Conservation (phyloP, 23 red algal species). For the Chondrus crispus region DNA sequence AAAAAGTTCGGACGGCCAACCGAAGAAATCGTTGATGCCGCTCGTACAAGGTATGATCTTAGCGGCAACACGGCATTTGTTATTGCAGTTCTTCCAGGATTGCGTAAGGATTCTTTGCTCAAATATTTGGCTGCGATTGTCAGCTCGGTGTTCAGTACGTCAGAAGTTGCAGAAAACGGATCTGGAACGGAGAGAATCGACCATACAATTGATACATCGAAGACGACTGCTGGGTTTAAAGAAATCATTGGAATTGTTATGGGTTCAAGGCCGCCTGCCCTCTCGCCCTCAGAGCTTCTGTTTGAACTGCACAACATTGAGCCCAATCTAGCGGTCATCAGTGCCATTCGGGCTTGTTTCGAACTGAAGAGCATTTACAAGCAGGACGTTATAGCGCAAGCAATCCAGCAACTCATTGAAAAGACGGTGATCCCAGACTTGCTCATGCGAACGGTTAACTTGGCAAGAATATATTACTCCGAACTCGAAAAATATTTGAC, state of each 20-base stretch:
- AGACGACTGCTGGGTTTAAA: constrained; percentile 28
- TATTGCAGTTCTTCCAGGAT: constrained; percentile 38
- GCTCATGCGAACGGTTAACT: constrained; percentile 67
- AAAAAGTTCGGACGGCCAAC: constrained; percentile 7
- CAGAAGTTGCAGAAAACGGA: neutral
- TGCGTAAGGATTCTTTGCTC: constrained; percentile 3
- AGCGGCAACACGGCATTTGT: constrained; percentile 19
- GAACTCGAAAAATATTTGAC: constrained; percentile 67
- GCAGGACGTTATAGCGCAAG: constrained; percentile 58
- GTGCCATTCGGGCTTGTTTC: constrained; percentile 64
- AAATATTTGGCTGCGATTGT: constrained; percentile 30
- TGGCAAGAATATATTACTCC: constrained; percentile 53
- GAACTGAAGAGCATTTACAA: constrained; percentile 65
- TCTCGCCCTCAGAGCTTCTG: constrained; percentile 55
- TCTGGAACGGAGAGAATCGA: neutral
- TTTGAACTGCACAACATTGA: constrained; percentile 69
- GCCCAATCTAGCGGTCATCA: constrained; percentile 33
- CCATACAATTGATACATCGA: neutral
- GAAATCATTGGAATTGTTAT: constrained; percentile 38
- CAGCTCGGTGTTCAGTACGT: neutral
- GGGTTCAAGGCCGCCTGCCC: constrained; percentile 2
- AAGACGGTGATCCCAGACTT: constrained; percentile 59
- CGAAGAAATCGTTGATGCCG: constrained; percentile 30
- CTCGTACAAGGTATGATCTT: constrained; percentile 24
- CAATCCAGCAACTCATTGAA: constrained; percentile 63